Conservation (phyloP, 305 asterid genomes). For the Solanum hybrid region DNA sequence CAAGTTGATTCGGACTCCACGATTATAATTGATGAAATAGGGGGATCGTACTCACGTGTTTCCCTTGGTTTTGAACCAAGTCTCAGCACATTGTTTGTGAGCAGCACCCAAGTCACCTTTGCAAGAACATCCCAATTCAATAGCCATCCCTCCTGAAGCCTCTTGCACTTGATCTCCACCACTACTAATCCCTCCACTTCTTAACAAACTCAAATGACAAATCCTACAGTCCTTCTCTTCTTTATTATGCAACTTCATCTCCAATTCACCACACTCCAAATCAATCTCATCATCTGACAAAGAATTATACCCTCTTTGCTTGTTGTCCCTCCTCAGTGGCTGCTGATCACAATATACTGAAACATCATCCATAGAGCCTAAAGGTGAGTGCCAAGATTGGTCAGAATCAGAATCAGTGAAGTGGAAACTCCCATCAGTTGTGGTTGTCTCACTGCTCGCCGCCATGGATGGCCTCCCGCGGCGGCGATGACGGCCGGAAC, state of each 20-base stretch:
- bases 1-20: not conserved
- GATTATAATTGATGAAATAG: not conserved
- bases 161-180: slow-evolving; percentile 19
- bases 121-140: slow-evolving; percentile 43
- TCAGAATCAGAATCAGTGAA: slow-evolving; percentile 31
- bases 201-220: slow-evolving; percentile 33
- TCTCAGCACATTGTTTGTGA: slow-evolving; percentile 49
- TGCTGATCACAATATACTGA: slow-evolving; percentile 7
- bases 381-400: slow-evolving; percentile 15
- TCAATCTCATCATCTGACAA: slow-evolving; percentile 26
- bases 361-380: slow-evolving; percentile 17
- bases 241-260: slow-evolving; percentile 15
- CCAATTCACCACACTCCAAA: slow-evolving; percentile 34
- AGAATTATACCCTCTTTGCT: not conserved
- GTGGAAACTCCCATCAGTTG: slow-evolving; percentile 30
- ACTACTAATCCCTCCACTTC: not conserved
- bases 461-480: slow-evolving; percentile 13
- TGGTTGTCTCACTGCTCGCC: slow-evolving; percentile 29
- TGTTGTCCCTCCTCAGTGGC: slow-evolving; percentile 9
- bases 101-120: slow-evolving; percentile 43
- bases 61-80: slow-evolving; percentile 46
- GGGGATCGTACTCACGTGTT: slow-evolving; percentile 18
- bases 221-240: slow-evolving; percentile 35
- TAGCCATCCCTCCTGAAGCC: slow-evolving; percentile 4
- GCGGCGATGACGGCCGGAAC: slow-evolving; percentile 16